phyloP scores from a whole-genome alignment of 139 green algal genomes.

The Chlorella sp. region DNA sequence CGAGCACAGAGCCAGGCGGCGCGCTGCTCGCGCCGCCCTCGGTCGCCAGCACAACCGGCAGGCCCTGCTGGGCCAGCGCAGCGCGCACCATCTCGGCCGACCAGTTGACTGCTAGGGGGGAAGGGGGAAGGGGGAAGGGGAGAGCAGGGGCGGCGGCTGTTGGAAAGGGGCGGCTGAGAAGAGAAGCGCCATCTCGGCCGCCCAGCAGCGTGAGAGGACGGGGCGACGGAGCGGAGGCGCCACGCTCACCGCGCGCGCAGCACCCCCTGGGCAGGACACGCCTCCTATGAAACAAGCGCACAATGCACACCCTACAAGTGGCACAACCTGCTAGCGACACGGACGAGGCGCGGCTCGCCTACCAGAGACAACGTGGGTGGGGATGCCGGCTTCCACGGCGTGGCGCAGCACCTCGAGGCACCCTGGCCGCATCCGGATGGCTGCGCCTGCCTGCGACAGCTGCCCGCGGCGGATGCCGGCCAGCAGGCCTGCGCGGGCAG shows the following conservation, averaged over 20 bases:
- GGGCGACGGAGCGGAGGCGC: no score
- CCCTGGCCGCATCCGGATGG: constrained; percentile 49
- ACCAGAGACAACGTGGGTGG: no score
- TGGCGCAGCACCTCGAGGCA: constrained; percentile 44
- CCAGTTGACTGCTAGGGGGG: constrained; percentile 75
- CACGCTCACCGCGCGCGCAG: no score
- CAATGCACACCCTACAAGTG: no score
- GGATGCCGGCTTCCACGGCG: constrained; percentile 42
- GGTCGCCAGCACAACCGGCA: constrained; percentile 23
- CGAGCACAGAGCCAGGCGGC: constrained; percentile 5
- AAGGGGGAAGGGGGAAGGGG: neutral
- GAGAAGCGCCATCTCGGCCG: neutral
- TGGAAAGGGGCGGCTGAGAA: neutral
- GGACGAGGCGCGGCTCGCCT: no score
- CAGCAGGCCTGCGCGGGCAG: constrained; percentile 47
- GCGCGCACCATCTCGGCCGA: constrained; percentile 55
- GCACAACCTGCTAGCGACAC: no score
- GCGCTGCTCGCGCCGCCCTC: neutral
- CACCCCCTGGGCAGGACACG: no score
- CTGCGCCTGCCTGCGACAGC: constrained; percentile 26
- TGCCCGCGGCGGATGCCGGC: constrained; percentile 37
- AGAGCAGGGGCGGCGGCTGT: neutral
- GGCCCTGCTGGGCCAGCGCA: constrained; percentile 40
- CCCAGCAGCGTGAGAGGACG: no score
- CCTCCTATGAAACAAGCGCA: neutral